A percentile compares a stretch with the other conserved stretches of the same genome.
phyloP scores from a whole-genome alignment of 1,284 basidiomycete species.

The Schizophyllum commune region DNA sequence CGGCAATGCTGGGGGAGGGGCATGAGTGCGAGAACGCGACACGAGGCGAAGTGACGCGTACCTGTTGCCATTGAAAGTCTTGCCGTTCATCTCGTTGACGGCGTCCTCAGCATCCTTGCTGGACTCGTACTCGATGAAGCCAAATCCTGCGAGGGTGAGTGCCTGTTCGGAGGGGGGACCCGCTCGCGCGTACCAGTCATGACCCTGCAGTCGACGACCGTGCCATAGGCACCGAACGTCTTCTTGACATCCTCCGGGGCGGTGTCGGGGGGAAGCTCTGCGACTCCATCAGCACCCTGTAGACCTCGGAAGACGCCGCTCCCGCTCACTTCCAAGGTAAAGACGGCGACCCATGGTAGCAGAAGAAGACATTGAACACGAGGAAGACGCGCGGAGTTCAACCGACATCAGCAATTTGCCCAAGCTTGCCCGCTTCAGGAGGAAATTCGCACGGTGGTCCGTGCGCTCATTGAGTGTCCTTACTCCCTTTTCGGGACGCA shows the following conservation, averaged over 20 bases:
- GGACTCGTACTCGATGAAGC: conserved; percentile 90
- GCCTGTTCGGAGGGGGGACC: conserved; percentile 13
- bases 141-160: conserved; percentile 55
- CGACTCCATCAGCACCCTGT: background rate
- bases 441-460: background rate
- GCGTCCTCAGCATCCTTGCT: conserved; percentile 90
- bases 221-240: conserved; percentile 82
- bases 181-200: conserved; percentile 68
- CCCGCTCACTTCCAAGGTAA: conserved; percentile 69
- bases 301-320: background rate
- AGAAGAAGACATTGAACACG: conserved; percentile 15
- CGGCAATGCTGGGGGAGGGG: conserved; percentile 59
- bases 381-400: conserved; percentile 30
- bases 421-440: background rate
- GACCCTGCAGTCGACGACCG: conserved; percentile 84
- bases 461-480: background rate
- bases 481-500: too few relatives aligned
- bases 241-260: conserved; percentile 75
- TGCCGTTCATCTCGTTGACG: conserved; percentile 78
- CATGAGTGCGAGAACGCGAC: background rate
- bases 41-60: conserved; percentile 27
- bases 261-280: conserved; percentile 73
- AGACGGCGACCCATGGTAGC: conserved; percentile 74
- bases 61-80: conserved; percentile 82
- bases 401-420: conserved; percentile 17